These are phyloP conservation scores for Brasilioporus rufonigricans DNA, from an alignment of 768 basidiomycete genomes.

Conservation along the genomic window DNA sequence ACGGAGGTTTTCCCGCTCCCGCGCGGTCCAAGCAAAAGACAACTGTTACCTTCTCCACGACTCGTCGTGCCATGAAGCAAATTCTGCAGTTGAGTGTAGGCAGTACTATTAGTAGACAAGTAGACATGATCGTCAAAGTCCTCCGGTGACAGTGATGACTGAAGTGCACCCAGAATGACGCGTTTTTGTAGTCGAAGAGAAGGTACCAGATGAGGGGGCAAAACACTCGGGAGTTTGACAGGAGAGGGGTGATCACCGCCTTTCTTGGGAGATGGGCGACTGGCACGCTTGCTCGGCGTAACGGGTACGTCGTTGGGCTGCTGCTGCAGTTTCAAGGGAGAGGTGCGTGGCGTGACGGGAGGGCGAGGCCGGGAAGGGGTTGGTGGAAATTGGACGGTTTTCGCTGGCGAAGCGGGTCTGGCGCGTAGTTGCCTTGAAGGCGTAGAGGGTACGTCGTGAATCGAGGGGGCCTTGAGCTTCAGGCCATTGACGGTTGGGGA, in stretches of 20 bases:
- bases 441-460: slow-evolving; percentile 14
- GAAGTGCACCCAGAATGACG: slow-evolving; percentile 49
- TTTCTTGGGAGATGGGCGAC: slow-evolving; percentile 15
- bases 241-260: slow-evolving; percentile 6
- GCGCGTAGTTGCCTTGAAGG: slow-evolving; percentile 13
- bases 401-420: neutral
- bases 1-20: slow-evolving; percentile 87
- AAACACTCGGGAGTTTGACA: slow-evolving; percentile 22
- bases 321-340: slow-evolving; percentile 13
- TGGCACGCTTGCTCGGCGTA: slow-evolving; percentile 16
- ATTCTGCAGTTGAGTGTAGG: slow-evolving; percentile 55
- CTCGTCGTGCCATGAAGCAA: slow-evolving; percentile 71
- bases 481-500: slow-evolving; percentile 11
- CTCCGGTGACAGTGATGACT: slow-evolving; percentile 24
- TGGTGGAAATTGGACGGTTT: slow-evolving; percentile 8
- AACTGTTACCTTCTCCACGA: slow-evolving; percentile 92
- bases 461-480: neutral
- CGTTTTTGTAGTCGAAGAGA: slow-evolving; percentile 59
- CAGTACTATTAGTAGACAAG: slow-evolving; percentile 46
- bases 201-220: slow-evolving; percentile 43
- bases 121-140: slow-evolving; percentile 34
- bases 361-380: slow-evolving; percentile 15
- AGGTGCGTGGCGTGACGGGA: slow-evolving; percentile 15
- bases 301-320: slow-evolving; percentile 7
- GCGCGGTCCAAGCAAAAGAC: slow-evolving; percentile 79